Conservation (phyloP, 768 basidiomycete species). For the Rossbeevera mucosa region DNA sequence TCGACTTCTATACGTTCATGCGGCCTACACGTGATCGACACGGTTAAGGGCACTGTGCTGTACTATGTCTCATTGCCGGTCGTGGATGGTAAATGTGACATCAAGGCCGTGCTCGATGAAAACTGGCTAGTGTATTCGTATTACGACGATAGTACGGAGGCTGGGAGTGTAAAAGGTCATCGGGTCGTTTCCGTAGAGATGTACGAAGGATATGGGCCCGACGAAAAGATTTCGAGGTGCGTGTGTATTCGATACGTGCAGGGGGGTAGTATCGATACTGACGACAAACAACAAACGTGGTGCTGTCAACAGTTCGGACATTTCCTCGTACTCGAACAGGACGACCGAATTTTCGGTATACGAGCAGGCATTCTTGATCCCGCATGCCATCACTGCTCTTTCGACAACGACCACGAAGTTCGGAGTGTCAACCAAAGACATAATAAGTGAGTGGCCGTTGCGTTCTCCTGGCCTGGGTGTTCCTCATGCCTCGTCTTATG, state of each 20-base stretch:
- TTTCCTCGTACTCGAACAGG: slow-evolving; percentile 52
- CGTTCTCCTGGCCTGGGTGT: not conserved
- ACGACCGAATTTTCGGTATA: slow-evolving; percentile 51
- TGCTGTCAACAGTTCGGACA: slow-evolving; percentile 40
- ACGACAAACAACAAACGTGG: not conserved
- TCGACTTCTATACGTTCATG: slow-evolving; percentile 35
- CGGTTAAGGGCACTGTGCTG: slow-evolving; percentile 68
- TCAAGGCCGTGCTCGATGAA: slow-evolving; percentile 70
- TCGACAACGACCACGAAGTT: slow-evolving; percentile 79
- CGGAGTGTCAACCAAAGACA: slow-evolving; percentile 81
- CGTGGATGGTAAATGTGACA: slow-evolving; percentile 46
- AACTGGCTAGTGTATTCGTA: slow-evolving; percentile 94
- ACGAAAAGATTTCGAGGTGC: slow-evolving; percentile 71
- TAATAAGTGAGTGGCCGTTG: slow-evolving; percentile 60
- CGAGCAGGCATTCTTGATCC: slow-evolving; percentile 68
- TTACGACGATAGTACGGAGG: slow-evolving; percentile 55
- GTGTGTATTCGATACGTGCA: slow-evolving; percentile 17
- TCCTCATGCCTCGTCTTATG: not conserved
- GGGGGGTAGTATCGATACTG: not conserved
- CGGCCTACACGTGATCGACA: slow-evolving; percentile 75
- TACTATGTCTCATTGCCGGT: slow-evolving; percentile 60
- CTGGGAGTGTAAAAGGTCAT: slow-evolving; percentile 57
- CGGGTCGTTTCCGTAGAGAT: slow-evolving; percentile 80
- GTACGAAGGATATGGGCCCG: slow-evolving; percentile 69
- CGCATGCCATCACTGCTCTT: slow-evolving; percentile 64